Evolutionary conservation across 371 early-diverging fungal species (phyloP).

Genomic region (Lichtheimia corymbifera): DNA sequence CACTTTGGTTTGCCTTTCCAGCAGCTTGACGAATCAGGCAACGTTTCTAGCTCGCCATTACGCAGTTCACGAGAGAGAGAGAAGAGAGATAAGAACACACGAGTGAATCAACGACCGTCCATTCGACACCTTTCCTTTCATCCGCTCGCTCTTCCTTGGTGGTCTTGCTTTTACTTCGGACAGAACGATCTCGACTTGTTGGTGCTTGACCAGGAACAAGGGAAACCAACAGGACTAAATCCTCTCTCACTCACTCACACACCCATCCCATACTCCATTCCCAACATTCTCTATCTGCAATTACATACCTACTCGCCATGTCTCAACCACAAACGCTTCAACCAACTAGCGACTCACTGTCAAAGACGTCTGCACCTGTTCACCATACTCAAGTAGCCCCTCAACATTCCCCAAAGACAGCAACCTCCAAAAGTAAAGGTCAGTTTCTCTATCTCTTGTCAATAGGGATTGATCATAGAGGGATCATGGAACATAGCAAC

Average conservation of each 20-base stretch:
- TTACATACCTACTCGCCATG: neutral
- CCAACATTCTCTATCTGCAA: neutral
- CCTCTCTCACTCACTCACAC: neutral
- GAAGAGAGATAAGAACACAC: too few species aligned
- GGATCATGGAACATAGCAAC: too few species aligned
- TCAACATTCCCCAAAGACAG: constrained; percentile 16
- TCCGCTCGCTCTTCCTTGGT: neutral
- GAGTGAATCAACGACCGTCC: too few species aligned
- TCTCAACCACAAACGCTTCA: constrained; percentile 1
- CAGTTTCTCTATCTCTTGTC: too few species aligned
- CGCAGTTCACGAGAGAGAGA: too few species aligned
- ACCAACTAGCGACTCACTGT: constrained; percentile 2
- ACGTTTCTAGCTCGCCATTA: too few species aligned
- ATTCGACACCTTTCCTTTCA: neutral
- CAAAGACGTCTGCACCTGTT: constrained; percentile 10
- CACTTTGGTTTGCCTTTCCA: too few species aligned
- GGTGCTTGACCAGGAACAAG: too few species aligned
- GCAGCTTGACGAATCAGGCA: too few species aligned
- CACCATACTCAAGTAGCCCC: constrained; percentile 21
- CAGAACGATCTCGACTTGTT: too few species aligned
- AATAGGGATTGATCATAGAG: too few species aligned
- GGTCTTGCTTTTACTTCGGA: neutral
- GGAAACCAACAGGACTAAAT: too few species aligned
- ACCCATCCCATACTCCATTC: neutral
- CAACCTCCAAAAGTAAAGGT: constrained; percentile 14